phyloP scores from a whole-genome alignment of 805 yeast species.

The Ogataea trehalophila region DNA sequence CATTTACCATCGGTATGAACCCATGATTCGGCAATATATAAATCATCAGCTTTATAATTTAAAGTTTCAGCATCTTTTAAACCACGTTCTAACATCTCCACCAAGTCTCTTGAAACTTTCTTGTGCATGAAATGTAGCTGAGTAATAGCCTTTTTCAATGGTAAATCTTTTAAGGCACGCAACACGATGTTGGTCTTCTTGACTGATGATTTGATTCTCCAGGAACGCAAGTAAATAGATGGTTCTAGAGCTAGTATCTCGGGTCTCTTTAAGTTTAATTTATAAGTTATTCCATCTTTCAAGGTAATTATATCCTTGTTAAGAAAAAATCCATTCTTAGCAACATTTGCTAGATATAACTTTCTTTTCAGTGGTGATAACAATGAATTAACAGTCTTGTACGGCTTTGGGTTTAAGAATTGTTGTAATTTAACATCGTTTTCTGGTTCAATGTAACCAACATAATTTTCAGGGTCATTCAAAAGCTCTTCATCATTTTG shows the following conservation, averaged over 20 bases:
- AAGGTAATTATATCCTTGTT: slow-evolving; percentile 48
- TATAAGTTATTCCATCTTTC: slow-evolving; percentile 37
- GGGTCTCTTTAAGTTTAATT: slow-evolving; percentile 49
- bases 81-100: slow-evolving; percentile 68
- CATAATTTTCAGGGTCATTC: slow-evolving; percentile 2
- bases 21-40: slow-evolving; percentile 82
- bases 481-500: no score
- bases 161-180: slow-evolving; percentile 68
- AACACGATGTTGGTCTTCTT: slow-evolving; percentile 81
- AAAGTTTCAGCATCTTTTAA: slow-evolving; percentile 60
- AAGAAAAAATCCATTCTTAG: slow-evolving; percentile 62
- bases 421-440: slow-evolving; percentile 40
- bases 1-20: slow-evolving; percentile 83
- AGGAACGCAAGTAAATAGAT: slow-evolving; percentile 73
- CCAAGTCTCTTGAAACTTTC: slow-evolving; percentile 74
- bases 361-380: slow-evolving; percentile 67
- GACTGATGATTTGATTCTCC: slow-evolving; percentile 79
- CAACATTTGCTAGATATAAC: slow-evolving; percentile 58
- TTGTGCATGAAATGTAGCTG: slow-evolving; percentile 87
- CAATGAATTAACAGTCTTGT: slow-evolving; percentile 48
- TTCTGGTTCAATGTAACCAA: slow-evolving; percentile 23
- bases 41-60: slow-evolving; percentile 52
- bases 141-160: slow-evolving; percentile 75
- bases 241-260: slow-evolving; percentile 85
- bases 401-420: slow-evolving; percentile 46